Evolutionary conservation across 2,329 filamentous ascomycete species (phyloP).

Genomic region (Ophiostoma ips): DNA sequence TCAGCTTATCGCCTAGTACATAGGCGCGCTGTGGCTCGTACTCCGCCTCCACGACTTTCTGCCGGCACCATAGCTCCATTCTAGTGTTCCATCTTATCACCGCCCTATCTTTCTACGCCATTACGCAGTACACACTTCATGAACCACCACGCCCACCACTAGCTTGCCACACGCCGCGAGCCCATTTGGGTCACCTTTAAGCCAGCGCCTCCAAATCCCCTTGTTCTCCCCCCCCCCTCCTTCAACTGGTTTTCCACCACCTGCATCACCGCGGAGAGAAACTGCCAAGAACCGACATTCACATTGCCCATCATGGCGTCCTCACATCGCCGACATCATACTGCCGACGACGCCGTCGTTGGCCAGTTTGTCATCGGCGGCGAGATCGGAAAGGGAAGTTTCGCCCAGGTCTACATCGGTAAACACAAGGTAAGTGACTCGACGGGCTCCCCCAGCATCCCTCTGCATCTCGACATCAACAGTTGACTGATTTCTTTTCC

Average conservation of each 20-base stretch:
- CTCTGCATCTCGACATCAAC: background rate
- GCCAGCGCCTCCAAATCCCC: background rate
- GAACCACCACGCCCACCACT: slow-evolving; percentile 6
- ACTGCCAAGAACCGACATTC: background rate
- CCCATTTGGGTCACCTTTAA: slow-evolving; percentile 10
- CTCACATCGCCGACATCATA: slow-evolving; percentile 9
- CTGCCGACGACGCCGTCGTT: slow-evolving; percentile 12
- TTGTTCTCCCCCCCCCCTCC: background rate
- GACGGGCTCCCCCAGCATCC: no score
- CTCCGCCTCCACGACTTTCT: background rate
- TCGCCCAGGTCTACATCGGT: slow-evolving; percentile 86
- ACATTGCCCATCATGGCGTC: slow-evolving; percentile 10
- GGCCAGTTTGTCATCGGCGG: slow-evolving; percentile 17
- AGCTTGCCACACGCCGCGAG: slow-evolving; percentile 9
- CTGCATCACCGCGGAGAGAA: background rate
- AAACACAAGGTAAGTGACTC: slow-evolving; percentile 77
- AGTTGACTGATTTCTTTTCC: background rate
- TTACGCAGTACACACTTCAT: slow-evolving; percentile 8
- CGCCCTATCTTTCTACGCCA: slow-evolving; percentile 10
- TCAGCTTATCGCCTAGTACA: background rate
- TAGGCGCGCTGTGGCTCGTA: background rate
- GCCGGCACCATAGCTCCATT: background rate
- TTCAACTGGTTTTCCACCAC: background rate
- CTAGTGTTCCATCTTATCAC: slow-evolving; percentile 10
- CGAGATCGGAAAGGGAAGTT: slow-evolving; percentile 94